Base-by-base conservation (phyloP, 805 yeast genomes). In the Diddensiella santjacobensis region DNA sequence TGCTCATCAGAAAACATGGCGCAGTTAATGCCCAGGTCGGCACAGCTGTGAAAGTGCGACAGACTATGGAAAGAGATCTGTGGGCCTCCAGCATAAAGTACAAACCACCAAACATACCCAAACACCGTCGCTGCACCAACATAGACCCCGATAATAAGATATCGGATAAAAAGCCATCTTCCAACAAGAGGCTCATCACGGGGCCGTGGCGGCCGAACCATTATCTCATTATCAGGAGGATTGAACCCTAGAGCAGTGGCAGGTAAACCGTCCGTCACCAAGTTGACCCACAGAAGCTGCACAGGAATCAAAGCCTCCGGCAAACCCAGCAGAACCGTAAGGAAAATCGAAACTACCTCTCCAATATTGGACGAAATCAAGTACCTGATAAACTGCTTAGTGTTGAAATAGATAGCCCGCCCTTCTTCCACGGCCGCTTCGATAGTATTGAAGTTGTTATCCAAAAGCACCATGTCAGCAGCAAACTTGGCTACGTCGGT, bases 401-500 rank as follows among this genome's bases (percentile, higher is more conserved):
- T 69, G 55, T 70, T 70, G 54, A 65, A 66, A 51, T 69, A 70
- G 42, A 70, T 70, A 38, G 79, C 64, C 55, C 81, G 67, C 22
- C 82, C 82, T 61, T 77, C 82, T 57, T 69, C 80, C 30, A 77
- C 73, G 3, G 81, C 82, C 52, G 71, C 69, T 49, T 77, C 75
- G 58, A 77, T 78, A 23, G 81, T 74, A n/a, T 80, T 74, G 57
- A 77, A 77, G 59, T 77, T 78, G 48, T 69, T 70, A 57, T 78
- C 81, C 22, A 78, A 78, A 40, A 78, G 63, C 13, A 78, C 79
- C 63, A 78, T 73, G 61, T 78, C 82, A 15, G 79, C 73, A 1
- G 83, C 82, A 46, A 77, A 72, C 55, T 78, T 74, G 3, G 83
- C 83, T 19, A 78, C 81, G 60, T 78, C 83, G 1, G 82, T 76